Evolutionary conservation across 1,139 yeast species (phyloP).

Genomic region (Arxiozyma bovina): DNA sequence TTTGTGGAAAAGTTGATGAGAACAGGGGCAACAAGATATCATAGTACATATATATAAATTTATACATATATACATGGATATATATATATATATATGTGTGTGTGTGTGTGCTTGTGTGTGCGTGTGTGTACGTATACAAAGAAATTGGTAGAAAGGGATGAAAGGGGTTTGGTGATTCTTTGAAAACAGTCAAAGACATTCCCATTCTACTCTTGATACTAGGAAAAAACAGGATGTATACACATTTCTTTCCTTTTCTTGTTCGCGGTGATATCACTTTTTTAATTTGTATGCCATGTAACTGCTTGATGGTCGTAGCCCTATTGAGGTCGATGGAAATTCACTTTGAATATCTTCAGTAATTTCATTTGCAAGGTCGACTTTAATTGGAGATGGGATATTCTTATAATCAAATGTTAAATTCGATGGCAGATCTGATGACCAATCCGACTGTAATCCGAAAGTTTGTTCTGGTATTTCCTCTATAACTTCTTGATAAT

Average conservation of each 20-base stretch:
- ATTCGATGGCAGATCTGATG: not conserved
- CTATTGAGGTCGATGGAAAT: slow-evolving; percentile 23
- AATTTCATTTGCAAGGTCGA: not conserved
- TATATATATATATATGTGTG: too few relatives aligned
- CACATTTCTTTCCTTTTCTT: not conserved
- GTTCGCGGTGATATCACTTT: not conserved
- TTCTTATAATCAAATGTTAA: not conserved
- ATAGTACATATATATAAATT: too few relatives aligned
- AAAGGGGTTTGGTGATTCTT: too few relatives aligned
- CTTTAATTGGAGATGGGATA: not conserved
- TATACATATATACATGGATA: too few relatives aligned
- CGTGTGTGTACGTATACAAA: too few relatives aligned
- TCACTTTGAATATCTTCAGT: slow-evolving; percentile 13
- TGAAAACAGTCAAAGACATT: too few relatives aligned
- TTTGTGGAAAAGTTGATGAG: not conserved
- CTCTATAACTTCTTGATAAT: slow-evolving; percentile 4
- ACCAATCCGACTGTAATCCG: not conserved
- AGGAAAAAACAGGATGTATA: too few relatives aligned
- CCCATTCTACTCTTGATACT: not conserved
- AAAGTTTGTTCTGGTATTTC: not conserved
- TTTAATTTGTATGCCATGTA: slow-evolving; percentile 23
- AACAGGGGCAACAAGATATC: not conserved
- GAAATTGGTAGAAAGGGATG: too few relatives aligned
- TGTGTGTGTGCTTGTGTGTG: too few relatives aligned
- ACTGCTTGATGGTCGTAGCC: slow-evolving; percentile 25